A percentile compares a stretch with the other conserved stretches of the same genome.
Conservation (phyloP, 495 filamentous ascomycete genomes). For the Hypoxylon crocopeplum region DNA sequence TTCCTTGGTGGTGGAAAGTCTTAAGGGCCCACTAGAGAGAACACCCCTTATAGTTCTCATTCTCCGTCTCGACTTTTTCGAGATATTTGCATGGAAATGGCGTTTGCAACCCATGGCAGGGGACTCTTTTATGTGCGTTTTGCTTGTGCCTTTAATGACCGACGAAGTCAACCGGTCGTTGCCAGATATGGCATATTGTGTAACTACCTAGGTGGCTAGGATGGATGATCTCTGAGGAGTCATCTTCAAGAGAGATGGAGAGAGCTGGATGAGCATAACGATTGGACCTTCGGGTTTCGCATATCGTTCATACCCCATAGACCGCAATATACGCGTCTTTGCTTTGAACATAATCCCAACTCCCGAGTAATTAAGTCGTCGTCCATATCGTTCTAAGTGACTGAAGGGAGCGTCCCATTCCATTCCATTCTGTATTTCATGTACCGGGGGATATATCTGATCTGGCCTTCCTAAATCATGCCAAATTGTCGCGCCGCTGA, state of each 20-base stretch:
- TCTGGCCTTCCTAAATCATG: no score
- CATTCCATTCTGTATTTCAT: no score
- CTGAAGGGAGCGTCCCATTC: no score
- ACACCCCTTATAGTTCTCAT: constrained; percentile 9
- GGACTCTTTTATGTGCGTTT: constrained; percentile 26
- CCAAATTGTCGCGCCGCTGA: no score
- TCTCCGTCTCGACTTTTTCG: constrained; percentile 14
- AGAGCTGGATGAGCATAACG: not conserved
- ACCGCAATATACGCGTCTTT: constrained; percentile 26
- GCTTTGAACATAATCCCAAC: constrained; percentile 5
- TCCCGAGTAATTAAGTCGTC: not conserved
- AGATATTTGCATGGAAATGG: constrained; percentile 40
- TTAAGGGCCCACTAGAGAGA: constrained; percentile 22
- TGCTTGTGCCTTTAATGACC: constrained; percentile 16
- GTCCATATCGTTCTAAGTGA: not conserved
- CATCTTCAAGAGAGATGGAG: constrained; percentile 12
- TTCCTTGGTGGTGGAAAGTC: constrained; percentile 43
- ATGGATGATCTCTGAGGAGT: constrained; percentile 7
- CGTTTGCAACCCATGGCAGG: constrained; percentile 34
- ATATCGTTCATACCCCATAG: constrained; percentile 28
- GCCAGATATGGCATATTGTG: constrained; percentile 31
- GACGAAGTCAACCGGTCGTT: constrained; percentile 9
- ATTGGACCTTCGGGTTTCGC: constrained; percentile 16
- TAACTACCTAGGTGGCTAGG: constrained; percentile 15
- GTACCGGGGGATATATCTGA: no score